These are phyloP conservation scores for Fraxinus pennsylvanica DNA, from an alignment of 257 asterid species.

Conservation along the genomic window DNA sequence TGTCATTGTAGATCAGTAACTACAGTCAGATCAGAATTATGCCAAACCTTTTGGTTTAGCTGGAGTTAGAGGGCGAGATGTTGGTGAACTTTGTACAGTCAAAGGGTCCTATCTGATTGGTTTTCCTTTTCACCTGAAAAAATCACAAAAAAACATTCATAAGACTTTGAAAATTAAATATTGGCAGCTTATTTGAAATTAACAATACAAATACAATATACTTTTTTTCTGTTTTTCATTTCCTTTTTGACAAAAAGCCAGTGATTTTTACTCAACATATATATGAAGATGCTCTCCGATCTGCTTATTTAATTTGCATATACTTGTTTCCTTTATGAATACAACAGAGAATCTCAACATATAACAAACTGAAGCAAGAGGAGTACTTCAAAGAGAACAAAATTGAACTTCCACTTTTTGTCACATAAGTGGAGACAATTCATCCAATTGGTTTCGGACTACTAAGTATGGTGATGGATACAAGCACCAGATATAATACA, in stretches of 20 bases:
- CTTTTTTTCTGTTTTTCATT: background rate
- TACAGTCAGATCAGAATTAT: slow-evolving; percentile 31
- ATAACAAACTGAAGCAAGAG: background rate
- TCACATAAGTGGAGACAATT: background rate
- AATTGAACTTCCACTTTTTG: background rate
- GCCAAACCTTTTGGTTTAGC: slow-evolving; percentile 38
- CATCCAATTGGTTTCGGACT: background rate
- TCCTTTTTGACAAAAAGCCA: background rate
- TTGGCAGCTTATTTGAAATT: background rate
- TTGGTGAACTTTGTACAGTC: slow-evolving; percentile 81
- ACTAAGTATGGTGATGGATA: background rate
- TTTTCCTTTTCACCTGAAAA: slow-evolving; percentile 71
- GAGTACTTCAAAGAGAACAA: background rate
- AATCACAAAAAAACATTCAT: slow-evolving; percentile 22
- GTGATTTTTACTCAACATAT: no score
- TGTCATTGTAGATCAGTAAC: slow-evolving; percentile 31
- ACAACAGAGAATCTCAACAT: background rate
- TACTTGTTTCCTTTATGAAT: background rate
- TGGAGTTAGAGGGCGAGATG: slow-evolving; percentile 41
- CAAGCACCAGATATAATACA: background rate
- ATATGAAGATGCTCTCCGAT: background rate
- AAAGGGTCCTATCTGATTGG: slow-evolving; percentile 74
- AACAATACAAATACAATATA: background rate
- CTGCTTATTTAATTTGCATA: background rate
- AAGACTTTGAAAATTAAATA: slow-evolving; percentile 11